Percentiles rank a stretch among this genome's conserved stretches.
These are phyloP conservation scores for Acanthamoeba royreba DNA, from an alignment of 208 protist species.

Conservation along the genomic window DNA sequence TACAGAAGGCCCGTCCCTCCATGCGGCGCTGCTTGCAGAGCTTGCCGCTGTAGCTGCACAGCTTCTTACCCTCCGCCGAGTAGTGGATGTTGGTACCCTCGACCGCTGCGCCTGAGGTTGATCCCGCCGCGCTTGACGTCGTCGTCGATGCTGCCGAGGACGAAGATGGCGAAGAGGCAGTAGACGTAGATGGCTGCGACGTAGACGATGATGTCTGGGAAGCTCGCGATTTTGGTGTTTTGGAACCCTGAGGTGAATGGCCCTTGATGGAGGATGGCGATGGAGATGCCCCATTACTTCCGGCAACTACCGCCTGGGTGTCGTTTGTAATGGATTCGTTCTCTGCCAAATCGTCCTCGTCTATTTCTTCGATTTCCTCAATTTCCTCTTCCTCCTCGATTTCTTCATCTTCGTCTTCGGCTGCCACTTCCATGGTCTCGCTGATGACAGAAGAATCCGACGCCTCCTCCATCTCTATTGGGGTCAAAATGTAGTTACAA, in stretches of 20 bases:
- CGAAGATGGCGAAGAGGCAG: too few species aligned
- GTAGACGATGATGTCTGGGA: too few species aligned
- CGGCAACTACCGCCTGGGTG: not conserved
- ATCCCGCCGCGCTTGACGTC: too few species aligned
- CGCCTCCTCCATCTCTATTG: not conserved
- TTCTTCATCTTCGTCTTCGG: not conserved
- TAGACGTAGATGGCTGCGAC: too few species aligned
- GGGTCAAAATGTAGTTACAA: too few species aligned
- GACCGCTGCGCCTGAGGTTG: too few species aligned
- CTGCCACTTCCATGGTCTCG: not conserved
- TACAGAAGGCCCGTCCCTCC: constrained; percentile 7
- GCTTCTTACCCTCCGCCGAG: not conserved
- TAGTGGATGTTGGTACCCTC: constrained; percentile 19
- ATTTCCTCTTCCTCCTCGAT: not conserved
- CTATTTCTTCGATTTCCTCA: not conserved
- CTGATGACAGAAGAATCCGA: not conserved
- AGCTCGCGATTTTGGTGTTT: too few species aligned
- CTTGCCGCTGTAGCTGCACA: constrained; percentile 3
- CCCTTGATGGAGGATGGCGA: too few species aligned
- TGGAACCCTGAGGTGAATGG: too few species aligned
- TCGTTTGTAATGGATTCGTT: not conserved
- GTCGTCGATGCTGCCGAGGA: too few species aligned
- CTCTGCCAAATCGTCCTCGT: not conserved
- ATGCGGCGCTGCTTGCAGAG: not conserved
- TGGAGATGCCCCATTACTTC: too few species aligned